Base-by-base conservation (phyloP, 1,284 basidiomycete species). In the Ganoderma lucidum region DNA sequence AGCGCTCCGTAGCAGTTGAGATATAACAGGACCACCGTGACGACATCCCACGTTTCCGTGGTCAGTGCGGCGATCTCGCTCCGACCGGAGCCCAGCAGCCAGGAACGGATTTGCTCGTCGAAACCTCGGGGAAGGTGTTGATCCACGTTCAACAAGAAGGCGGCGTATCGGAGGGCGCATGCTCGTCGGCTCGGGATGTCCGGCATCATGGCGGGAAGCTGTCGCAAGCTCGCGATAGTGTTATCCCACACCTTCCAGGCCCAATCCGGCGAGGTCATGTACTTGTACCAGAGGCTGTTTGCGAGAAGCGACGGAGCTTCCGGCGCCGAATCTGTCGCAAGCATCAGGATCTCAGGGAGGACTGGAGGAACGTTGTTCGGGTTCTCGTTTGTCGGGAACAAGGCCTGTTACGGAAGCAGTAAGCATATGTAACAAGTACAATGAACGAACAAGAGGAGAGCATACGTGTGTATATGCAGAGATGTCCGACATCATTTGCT, bases 211-310 rank as follows among this genome's bases (percentile, higher is more conserved):
- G 79, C 78, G 6, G 90, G 87, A 60, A 92, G 83, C 77, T 92
- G 90, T 55, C 88, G 88, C 55, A 94, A 80, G 67, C 88, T 90
- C 6, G 90, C 87, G 61, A 95, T 82, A 1, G 89, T 88, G 74
- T 92, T 93, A 73, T 94, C 92, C 92, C 93, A 93, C 10, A 92
- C 90, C 72, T 89, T 90, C 86, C 87, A 90, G 1, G 87, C 90
- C 93, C 93, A 94, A 71, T 92, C 86, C 12, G 81, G 76, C 0
- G 90, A 88, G 3, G 86, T 87, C 48, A 90, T 87, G 75, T 93
- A 94, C 76, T 93, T 92, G 79, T 92, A 90, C 92, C 92, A 93
- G 32, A 95, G 80, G 67, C 86, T 83, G 76, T 91, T 92, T 0
- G 91, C 92, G n/a, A 94, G 86, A 62, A 86, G 84, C 1, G 89